A percentile compares a stretch with the other conserved stretches of the same genome.
phyloP scores from a whole-genome alignment of 495 filamentous ascomycete genomes.

The Margaritispora aquatica region DNA sequence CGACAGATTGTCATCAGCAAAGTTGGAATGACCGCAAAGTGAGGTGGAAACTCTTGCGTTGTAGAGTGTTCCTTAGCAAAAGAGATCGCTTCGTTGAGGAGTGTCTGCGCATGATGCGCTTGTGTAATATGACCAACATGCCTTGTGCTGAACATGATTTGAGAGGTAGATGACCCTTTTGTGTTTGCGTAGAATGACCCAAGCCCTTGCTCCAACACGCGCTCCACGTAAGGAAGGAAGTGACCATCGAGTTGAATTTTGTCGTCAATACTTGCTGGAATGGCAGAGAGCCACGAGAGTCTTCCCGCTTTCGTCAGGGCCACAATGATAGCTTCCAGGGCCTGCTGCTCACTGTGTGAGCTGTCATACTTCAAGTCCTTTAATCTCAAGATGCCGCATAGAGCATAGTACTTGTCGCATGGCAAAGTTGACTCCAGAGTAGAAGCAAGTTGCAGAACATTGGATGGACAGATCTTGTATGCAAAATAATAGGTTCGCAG shows the following conservation, averaged over 20 bases:
- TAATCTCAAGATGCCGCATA: background rate
- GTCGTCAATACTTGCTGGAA: background rate
- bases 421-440: background rate
- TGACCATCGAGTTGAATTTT: background rate
- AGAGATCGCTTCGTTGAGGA: background rate
- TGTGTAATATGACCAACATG: background rate
- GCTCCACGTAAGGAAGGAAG: background rate
- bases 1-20: background rate
- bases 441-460: background rate
- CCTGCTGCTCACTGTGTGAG: background rate
- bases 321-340: background rate
- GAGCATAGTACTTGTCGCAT: constrained; percentile 2
- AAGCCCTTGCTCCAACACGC: background rate
- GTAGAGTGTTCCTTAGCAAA: background rate
- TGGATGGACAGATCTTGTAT: background rate
- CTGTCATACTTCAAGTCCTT: background rate
- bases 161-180: background rate
- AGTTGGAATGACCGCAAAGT: background rate
- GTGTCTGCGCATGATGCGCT: background rate
- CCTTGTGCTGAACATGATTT: background rate
- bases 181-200: background rate
- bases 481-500: background rate
- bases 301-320: background rate
- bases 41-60: background rate
- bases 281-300: constrained; percentile 3